A percentile compares a stretch with the other conserved stretches of the same genome.
Conservation (phyloP, 1,139 yeast species). For the Scheffersomyces illinoinensis region DNA sequence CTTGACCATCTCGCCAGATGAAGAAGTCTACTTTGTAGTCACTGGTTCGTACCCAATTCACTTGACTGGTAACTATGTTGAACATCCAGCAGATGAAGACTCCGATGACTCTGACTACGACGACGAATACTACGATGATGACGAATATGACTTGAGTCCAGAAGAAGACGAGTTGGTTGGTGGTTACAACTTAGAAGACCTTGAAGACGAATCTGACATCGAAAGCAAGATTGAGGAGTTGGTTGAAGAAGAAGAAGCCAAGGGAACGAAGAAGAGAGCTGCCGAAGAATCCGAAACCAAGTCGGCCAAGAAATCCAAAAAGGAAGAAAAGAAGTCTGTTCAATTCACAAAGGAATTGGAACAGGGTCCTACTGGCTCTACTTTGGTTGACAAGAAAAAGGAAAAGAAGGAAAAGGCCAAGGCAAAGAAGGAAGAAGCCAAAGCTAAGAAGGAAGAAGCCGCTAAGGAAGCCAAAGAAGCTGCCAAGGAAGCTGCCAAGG, state of each 20-base stretch:
- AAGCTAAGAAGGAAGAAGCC: constrained; percentile 10
- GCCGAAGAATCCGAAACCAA: constrained; percentile 26
- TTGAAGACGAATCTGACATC: constrained; percentile 58
- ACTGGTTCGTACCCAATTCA: constrained; percentile 95
- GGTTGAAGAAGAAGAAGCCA: constrained; percentile 55
- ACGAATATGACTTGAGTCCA: constrained; percentile 85
- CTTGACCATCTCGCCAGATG: constrained; percentile 87
- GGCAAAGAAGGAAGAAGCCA: constrained; percentile 18
- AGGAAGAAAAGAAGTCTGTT: constrained; percentile 64
- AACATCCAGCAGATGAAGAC: constrained; percentile 84
- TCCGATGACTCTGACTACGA: constrained; percentile 55
- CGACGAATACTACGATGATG: constrained; percentile 52
- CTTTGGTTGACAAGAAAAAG: constrained; percentile 33
- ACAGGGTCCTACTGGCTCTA: constrained; percentile 81
- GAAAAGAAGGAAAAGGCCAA: constrained; percentile 16
- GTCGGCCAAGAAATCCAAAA: constrained; percentile 45
- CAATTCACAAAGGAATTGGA: constrained; percentile 88
- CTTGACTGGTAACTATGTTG: constrained; percentile 91
- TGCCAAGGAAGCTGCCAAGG: constrained; percentile 23
- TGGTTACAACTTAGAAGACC: constrained; percentile 58
- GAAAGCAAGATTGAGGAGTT: constrained; percentile 60
- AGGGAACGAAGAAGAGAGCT: constrained; percentile 36
- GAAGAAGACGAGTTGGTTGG: constrained; percentile 80
- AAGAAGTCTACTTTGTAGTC: constrained; percentile 90
- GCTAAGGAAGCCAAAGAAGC: constrained; percentile 13